Base-by-base conservation (phyloP, 164 flowering plant species). In the Vitis vinifera region DNA sequence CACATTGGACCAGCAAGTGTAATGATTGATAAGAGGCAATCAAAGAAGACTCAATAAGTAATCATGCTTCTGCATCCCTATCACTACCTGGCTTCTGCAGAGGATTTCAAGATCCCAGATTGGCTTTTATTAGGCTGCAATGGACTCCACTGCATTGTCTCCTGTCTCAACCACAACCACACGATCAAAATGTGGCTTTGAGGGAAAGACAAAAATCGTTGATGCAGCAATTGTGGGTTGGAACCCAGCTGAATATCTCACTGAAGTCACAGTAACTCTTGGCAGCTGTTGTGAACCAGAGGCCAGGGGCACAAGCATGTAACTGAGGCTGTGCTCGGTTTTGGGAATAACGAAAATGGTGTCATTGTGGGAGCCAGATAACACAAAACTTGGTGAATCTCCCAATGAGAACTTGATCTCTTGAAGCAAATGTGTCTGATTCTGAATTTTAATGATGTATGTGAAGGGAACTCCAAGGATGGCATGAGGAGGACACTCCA, bases 401-500 rank as follows among this genome's bases (percentile, higher is more conserved):
- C 84, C 79, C 68, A 91, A 73, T 0, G 86, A 81, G 79, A 83
- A 85, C 72, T 84, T 91, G 56, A 92, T 80, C 80, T 93, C 98
- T 73, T 93, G 97, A 65, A 93, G 94, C 67, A 92, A 68, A 63
- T 77, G 71, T 17, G 98, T 91, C 61, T 82, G 88, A 73, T 96
- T 96, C 61, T 66, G 70, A 70, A 96, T 84, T 66, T 71, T 91
- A 68, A 91, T 61, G 51, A 74, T 83, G 79, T 79, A 92, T 14
- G 89, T 81, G 77, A 96, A 96, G n/a, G 99, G 93, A 30, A 78
- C 84, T 55, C 98, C 97, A 51, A 91, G 85, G 68, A 88, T 70
- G 13, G 94, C 92, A 79, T 87, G 86, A 74, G 99, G 94, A 44
- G 97, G 99, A 59, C 97, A 93, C 65, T 88, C 90, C 81, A 91